A percentile compares a stretch with the other conserved stretches of the same genome.
phyloP scores from a whole-genome alignment of 371 early-diverging fungal genomes.

The Mucor circinelloides region DNA sequence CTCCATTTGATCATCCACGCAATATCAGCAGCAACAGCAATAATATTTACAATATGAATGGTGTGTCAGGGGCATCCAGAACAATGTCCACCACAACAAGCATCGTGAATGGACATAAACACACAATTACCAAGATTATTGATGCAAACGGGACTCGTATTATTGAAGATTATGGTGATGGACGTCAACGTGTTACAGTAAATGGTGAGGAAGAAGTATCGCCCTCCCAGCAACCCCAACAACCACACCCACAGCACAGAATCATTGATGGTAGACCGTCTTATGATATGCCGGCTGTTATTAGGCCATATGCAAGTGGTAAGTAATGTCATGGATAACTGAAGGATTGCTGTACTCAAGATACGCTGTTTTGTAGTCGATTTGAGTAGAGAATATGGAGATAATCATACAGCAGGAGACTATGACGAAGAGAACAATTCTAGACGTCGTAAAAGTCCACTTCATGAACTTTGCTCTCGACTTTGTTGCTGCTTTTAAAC shows the following conservation, averaged over 20 bases:
- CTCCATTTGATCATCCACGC: neutral
- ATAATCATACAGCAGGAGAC: neutral
- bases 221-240: neutral
- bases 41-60: neutral
- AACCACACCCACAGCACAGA: neutral
- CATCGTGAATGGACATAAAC: constrained; percentile 20
- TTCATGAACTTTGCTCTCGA: neutral
- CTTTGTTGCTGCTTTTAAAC: neutral
- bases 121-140: constrained; percentile 17
- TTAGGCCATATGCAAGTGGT: constrained; percentile 3
- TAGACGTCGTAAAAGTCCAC: neutral
- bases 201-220: constrained; percentile 12
- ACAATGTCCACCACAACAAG: constrained; percentile 19
- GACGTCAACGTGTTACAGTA: constrained; percentile 18
- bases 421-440: neutral
- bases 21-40: neutral
- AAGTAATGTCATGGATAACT: neutral
- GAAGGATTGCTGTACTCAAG: neutral
- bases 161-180: constrained; percentile 26
- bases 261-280: neutral
- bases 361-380: neutral
- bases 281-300: constrained; percentile 1
- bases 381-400: constrained; percentile 1
- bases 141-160: constrained; percentile 18
- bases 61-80: neutral